Base-by-base conservation (phyloP, 305 asterid genomes). In the Ajuga reptans region DNA sequence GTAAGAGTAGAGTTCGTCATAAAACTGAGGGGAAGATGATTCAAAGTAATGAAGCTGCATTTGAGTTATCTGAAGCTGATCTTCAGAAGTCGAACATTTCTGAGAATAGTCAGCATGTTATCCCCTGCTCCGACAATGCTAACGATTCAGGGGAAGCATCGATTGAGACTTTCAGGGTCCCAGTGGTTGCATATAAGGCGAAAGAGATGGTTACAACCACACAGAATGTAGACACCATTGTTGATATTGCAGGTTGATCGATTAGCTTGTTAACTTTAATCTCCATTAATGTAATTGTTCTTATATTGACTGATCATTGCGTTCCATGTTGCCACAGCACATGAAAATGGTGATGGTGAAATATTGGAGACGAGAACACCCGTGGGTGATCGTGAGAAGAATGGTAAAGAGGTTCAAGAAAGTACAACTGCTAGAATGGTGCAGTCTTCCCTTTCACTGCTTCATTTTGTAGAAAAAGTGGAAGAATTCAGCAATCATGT, bases 381-480 rank as follows among this genome's bases (percentile, higher is more conserved):
- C 21, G 60, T 56, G 42, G 54, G 37, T 73, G 37, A 60, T 72
- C 33, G 39, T 42, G 56, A 11, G 24, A 69, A 58, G 53, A 66
- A 52, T 16, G 71, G 3, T 34, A 67, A 60, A 73, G 75, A 16
- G 58, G 14, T 24, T 1, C 74, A 73, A 36, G 67, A 68, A 69
- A 74, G 27, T 61, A n/a, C 73, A 64, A 57, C 68, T 31, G 46
- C 55, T 73, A 24, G 55, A 71, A 53, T 34, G 43, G 57, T 37
- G 16, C 75, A 71, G 42, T 51, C 21, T 46, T 64, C 66, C 57
- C 57, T 66, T 65, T 43, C 60, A 6, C 80, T 73, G 63, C 72
- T 66, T 73, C 39, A 63, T 33, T 57, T 59, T 51, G 67, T 68
- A 68, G 78, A 76, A n/a, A n/a, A n/a, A 68, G 58, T 11, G 17